phyloP scores from a whole-genome alignment of 306 rosid genomes.

The Potentilla sterilis region DNA sequence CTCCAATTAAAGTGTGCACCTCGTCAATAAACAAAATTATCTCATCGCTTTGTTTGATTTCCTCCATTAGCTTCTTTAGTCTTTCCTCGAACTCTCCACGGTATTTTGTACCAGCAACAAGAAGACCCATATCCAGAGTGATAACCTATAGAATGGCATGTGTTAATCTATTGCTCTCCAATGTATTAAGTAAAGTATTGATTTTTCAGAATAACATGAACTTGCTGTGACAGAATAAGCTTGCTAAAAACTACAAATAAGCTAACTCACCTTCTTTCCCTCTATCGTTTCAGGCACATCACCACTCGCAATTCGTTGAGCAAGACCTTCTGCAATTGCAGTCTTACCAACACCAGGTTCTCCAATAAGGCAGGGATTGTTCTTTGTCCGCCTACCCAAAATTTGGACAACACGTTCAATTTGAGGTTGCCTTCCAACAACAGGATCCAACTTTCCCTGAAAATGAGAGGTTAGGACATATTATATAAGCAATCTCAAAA shows the following conservation, averaged over 20 bases:
- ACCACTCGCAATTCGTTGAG: conserved; percentile 84
- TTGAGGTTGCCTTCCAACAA: conserved; percentile 91
- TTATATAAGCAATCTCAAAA: background rate
- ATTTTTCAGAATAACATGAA: background rate
- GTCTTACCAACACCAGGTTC: conserved; percentile 99
- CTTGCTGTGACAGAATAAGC: background rate
- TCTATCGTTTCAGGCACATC: conserved; percentile 98
- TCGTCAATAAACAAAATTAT: conserved; percentile 88
- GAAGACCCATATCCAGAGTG: conserved; percentile 97
- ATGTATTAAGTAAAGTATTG: background rate
- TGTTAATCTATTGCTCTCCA: background rate
- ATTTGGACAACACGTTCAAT: conserved; percentile 95
- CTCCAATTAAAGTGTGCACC: conserved; percentile 95
- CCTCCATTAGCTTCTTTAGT: conserved; percentile 93
- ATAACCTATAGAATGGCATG: conserved; percentile 54
- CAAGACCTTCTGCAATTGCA: conserved; percentile 96
- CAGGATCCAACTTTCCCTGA: conserved; percentile 95
- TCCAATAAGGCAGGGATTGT: conserved; percentile 92
- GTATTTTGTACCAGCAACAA: conserved; percentile 95
- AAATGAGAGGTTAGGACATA: background rate
- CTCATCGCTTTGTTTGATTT: conserved; percentile 94
- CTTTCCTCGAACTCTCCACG: conserved; percentile 99
- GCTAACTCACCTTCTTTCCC: conserved; percentile 76
- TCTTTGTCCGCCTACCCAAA: conserved; percentile 86
- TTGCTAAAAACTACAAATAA: background rate